phyloP scores from a whole-genome alignment of 2,329 filamentous ascomycete species.

The Fusarium guadeloupense region DNA sequence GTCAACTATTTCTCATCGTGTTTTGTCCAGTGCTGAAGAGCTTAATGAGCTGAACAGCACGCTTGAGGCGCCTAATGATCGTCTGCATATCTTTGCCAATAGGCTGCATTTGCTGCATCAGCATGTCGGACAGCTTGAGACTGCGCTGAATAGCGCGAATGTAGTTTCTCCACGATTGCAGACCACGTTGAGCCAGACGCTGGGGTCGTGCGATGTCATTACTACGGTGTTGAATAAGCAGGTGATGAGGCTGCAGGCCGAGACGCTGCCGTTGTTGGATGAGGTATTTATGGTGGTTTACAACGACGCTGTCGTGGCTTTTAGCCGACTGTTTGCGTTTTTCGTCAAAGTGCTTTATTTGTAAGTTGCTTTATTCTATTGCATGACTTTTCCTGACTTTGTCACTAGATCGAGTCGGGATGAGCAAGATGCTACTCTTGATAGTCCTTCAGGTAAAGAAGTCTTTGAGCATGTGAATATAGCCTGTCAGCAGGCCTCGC shows the following conservation, averaged over 20 bases:
- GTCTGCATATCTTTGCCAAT: constrained; percentile 36
- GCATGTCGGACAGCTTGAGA: constrained; percentile 39
- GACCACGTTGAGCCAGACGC: constrained; percentile 38
- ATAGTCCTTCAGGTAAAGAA: constrained; percentile 23
- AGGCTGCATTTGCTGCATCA: constrained; percentile 43
- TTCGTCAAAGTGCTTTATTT: constrained; percentile 35
- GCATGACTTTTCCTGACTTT: neutral
- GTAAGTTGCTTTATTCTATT: constrained; percentile 24
- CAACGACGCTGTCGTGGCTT: constrained; percentile 37
- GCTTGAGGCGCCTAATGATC: constrained; percentile 20
- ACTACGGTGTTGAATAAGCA: constrained; percentile 48
- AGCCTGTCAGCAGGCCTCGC: constrained; percentile 28
- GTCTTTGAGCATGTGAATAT: constrained; percentile 33
- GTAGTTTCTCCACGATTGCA: constrained; percentile 47
- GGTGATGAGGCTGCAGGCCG: constrained; percentile 44
- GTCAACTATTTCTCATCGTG: constrained; percentile 45
- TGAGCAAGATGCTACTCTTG: constrained; percentile 41
- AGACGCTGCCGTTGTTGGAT: constrained; percentile 39
- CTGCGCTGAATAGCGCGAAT: constrained; percentile 35
- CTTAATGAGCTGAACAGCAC: constrained; percentile 41
- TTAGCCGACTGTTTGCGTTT: constrained; percentile 40
- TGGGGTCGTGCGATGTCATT: constrained; percentile 44
- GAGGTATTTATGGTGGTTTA: constrained; percentile 41
- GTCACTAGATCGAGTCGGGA: constrained; percentile 27
- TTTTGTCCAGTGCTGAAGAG: constrained; percentile 44